Conservation (phyloP, 1,284 basidiomycete species). For the Anthracocystis setariae region DNA sequence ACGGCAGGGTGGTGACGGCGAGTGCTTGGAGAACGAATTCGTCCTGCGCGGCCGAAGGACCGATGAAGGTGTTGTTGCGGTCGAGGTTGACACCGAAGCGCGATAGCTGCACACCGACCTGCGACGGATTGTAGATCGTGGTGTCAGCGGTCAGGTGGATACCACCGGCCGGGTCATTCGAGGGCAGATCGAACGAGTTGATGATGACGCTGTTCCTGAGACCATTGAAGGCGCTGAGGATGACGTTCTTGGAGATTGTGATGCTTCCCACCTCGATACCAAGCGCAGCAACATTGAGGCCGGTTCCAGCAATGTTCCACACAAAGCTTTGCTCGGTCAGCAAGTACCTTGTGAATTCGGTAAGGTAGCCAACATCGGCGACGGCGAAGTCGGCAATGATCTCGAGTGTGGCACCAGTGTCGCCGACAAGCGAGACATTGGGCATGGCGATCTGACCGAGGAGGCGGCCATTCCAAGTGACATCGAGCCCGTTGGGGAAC, state of each 20-base stretch:
- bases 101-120: conserved; percentile 78
- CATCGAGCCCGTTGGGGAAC: conserved; percentile 75
- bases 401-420: conserved; percentile 76
- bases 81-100: conserved; percentile 76
- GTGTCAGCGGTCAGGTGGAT: conserved; percentile 77
- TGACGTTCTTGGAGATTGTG: conserved; percentile 74
- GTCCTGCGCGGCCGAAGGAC: conserved; percentile 72
- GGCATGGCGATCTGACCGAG: conserved; percentile 77
- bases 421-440: conserved; percentile 70
- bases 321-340: conserved; percentile 77
- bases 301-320: conserved; percentile 78
- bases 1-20: conserved; percentile 72
- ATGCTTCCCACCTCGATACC: conserved; percentile 72
- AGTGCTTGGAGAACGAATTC: conserved; percentile 74
- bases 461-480: conserved; percentile 74
- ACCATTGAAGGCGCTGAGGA: conserved; percentile 78
- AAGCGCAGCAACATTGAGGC: conserved; percentile 73
- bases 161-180: conserved; percentile 79
- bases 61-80: conserved; percentile 73
- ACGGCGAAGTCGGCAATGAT: conserved; percentile 74
- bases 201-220: conserved; percentile 76
- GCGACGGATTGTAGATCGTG: conserved; percentile 77
- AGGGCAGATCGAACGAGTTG: conserved; percentile 78
- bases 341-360: conserved; percentile 76
- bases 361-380: conserved; percentile 74